Evolutionary conservation across 768 basidiomycete species (phyloP).

Genomic region (Lentinula boryana): DNA sequence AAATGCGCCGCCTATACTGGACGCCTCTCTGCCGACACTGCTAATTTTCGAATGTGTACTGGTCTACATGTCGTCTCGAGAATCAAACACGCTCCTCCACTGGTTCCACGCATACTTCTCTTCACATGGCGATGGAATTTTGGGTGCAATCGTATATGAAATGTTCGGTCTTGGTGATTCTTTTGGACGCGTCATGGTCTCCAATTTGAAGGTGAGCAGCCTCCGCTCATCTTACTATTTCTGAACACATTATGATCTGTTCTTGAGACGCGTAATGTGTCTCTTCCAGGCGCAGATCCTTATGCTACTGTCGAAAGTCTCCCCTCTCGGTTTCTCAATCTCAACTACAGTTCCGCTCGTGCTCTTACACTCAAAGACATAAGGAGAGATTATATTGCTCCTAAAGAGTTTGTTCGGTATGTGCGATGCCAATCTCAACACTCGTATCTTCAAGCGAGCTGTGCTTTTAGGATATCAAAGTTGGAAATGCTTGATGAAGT

Average conservation of each 20-base stretch:
- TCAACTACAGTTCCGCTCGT: conserved; percentile 47
- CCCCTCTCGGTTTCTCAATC: conserved; percentile 49
- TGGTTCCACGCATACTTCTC: conserved; percentile 68
- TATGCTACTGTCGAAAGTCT: conserved; percentile 37
- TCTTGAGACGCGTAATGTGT: conserved; percentile 47
- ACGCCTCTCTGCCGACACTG: conserved; percentile 67
- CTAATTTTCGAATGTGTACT: conserved; percentile 92
- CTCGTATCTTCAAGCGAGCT: neutral
- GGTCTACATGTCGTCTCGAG: conserved; percentile 70
- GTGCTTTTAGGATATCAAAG: conserved; percentile 52
- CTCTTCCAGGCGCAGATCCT: conserved; percentile 65
- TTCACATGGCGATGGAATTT: conserved; percentile 18
- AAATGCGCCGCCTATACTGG: conserved; percentile 35
- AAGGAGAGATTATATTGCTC: conserved; percentile 40
- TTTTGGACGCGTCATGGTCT: conserved; percentile 91
- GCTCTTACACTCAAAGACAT: conserved; percentile 71
- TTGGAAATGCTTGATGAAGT: conserved; percentile 91
- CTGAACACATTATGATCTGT: neutral
- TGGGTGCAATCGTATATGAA: conserved; percentile 77
- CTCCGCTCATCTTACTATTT: neutral
- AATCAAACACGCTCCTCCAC: conserved; percentile 51
- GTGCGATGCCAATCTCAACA: conserved; percentile 10
- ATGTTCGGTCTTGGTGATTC: conserved; percentile 86
- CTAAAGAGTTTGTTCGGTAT: conserved; percentile 53
- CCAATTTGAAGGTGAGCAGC: conserved; percentile 67